Conservation (phyloP, 805 yeast species). For the Vanderwaltozyma tropicalis region DNA sequence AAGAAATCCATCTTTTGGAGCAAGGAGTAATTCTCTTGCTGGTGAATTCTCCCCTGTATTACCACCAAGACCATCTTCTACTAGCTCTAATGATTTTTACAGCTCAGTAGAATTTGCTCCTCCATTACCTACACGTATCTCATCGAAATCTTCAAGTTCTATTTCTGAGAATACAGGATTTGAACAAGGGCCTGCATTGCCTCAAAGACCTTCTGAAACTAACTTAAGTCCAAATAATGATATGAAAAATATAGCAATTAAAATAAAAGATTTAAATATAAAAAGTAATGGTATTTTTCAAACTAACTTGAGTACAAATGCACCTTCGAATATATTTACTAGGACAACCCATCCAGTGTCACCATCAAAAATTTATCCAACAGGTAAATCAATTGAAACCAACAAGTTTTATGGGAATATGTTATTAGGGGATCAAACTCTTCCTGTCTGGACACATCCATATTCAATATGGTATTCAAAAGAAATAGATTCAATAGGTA, state of each 20-base stretch:
- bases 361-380: conserved; percentile 19
- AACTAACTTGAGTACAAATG: conserved; percentile 32
- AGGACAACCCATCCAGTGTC: conserved; percentile 20
- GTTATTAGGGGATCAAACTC: conserved; percentile 51
- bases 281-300: conserved; percentile 29
- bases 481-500: conserved; percentile 40
- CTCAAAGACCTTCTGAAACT: not conserved
- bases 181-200: not conserved
- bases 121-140: not conserved
- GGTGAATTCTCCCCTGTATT: conserved; percentile 3
- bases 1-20: no score
- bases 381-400: conserved; percentile 46
- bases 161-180: not conserved
- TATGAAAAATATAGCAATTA: not conserved
- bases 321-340: conserved; percentile 37
- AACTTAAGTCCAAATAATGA: not conserved
- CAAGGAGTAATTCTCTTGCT: no score
- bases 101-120: no score
- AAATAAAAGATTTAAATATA: not conserved
- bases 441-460: conserved; percentile 74
- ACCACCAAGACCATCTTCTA: conserved; percentile 2
- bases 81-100: not conserved
- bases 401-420: conserved; percentile 71
- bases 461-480: conserved; percentile 60
- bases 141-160: not conserved